Evolutionary conservation across 768 basidiomycete genomes (phyloP).

Genomic region (Collybiopsis confluens): DNA sequence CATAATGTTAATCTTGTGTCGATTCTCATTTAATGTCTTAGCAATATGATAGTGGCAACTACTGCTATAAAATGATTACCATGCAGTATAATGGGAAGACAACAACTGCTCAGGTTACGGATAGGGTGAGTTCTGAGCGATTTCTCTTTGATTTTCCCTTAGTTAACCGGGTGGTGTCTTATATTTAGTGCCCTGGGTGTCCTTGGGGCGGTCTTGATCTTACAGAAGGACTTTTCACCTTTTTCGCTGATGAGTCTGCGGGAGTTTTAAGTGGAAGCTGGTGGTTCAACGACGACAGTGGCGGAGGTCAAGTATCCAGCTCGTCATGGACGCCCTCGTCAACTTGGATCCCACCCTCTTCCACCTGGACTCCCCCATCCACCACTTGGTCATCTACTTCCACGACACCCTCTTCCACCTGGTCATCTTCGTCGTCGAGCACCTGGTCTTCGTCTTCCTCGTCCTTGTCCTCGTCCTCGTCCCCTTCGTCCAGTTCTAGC

Average conservation of each 20-base stretch:
- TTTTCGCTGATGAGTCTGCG: conserved; percentile 36
- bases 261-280: conserved; percentile 52
- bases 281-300: conserved; percentile 29
- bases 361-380: conserved; percentile 11
- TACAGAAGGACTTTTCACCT: conserved; percentile 50
- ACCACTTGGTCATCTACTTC: conserved; percentile 21
- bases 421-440: conserved; percentile 5
- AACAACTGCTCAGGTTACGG: conserved; percentile 53
- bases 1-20: neutral
- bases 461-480: neutral
- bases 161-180: neutral
- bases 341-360: conserved; percentile 15
- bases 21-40: conserved; percentile 20
- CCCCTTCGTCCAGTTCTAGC: conserved; percentile 2
- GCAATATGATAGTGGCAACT: conserved; percentile 49
- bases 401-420: conserved; percentile 15
- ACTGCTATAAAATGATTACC: conserved; percentile 60
- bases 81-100: conserved; percentile 59
- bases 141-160: neutral
- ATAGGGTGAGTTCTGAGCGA: conserved; percentile 40
- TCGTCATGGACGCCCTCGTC: conserved; percentile 15
- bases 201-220: conserved; percentile 59
- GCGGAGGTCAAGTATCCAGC: conserved; percentile 16
- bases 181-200: conserved; percentile 60
- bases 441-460: conserved; percentile 3